phyloP scores from a whole-genome alignment of 2,329 filamentous ascomycete genomes.

The Diplodia sapinea region DNA sequence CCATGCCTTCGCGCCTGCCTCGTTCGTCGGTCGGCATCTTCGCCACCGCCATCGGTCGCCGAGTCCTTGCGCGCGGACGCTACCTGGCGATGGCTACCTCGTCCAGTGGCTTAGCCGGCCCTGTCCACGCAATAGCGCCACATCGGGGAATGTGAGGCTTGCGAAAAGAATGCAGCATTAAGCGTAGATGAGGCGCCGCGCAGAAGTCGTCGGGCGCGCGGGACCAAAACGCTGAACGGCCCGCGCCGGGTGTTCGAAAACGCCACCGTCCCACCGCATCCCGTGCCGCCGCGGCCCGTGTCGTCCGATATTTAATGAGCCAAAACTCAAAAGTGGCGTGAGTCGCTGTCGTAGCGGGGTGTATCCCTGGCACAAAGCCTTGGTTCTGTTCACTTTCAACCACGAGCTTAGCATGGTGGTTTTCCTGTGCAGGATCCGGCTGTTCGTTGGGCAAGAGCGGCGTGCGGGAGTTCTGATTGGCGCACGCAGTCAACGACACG shows the following conservation, averaged over 20 bases:
- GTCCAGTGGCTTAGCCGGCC: too few species aligned
- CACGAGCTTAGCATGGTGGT: too few species aligned
- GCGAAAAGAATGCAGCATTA: neutral
- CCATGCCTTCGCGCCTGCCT: neutral
- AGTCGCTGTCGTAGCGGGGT: too few species aligned
- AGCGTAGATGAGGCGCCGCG: neutral
- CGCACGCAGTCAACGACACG: too few species aligned
- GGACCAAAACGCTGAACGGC: neutral
- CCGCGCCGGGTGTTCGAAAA: neutral
- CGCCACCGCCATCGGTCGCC: neutral
- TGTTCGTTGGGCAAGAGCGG: neutral
- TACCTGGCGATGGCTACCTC: neutral
- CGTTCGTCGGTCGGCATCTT: neutral
- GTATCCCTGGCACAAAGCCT: too few species aligned
- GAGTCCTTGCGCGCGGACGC: neutral
- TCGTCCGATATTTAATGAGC: too few species aligned
- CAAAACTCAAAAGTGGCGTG: too few species aligned
- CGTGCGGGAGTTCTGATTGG: neutral
- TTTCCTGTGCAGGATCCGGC: too few species aligned
- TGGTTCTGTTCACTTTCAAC: too few species aligned
- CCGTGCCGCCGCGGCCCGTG: neutral
- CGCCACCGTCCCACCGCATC: conserved; percentile 1
- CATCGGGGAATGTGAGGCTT: neutral
- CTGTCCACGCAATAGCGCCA: neutral
- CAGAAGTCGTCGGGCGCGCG: too few species aligned